phyloP scores from a whole-genome alignment of 2,329 filamentous ascomycete species.

The Ascocoryne sarcoides region DNA sequence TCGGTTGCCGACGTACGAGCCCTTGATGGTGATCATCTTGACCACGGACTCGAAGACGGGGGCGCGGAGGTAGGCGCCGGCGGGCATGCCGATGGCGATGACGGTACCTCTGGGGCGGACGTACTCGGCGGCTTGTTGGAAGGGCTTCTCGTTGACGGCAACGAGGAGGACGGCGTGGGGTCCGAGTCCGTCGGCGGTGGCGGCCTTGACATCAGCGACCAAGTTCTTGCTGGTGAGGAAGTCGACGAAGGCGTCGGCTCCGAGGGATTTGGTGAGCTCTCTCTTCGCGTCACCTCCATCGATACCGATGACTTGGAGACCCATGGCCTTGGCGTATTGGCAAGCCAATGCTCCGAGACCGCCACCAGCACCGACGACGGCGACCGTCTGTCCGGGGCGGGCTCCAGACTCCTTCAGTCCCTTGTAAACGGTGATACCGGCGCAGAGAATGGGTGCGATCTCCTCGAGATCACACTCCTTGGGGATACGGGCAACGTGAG shows the following conservation, averaged over 20 bases:
- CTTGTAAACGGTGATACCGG: constrained; percentile 84
- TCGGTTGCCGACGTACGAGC: constrained; percentile 88
- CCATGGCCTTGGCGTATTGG: constrained; percentile 91
- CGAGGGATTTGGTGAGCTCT: constrained; percentile 59
- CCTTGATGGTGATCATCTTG: constrained; percentile 86
- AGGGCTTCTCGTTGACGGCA: constrained; percentile 81
- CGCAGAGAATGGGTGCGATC: constrained; percentile 73
- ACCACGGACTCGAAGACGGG: constrained; percentile 86
- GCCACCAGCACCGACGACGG: constrained; percentile 79
- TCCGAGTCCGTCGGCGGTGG: constrained; percentile 71
- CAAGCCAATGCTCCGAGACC: constrained; percentile 71
- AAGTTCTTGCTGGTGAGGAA: constrained; percentile 69
- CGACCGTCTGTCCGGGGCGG: constrained; percentile 66
- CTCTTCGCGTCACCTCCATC: constrained; percentile 78
- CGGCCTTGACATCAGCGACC: constrained; percentile 74
- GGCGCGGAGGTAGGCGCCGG: constrained; percentile 68
- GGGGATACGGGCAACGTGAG: constrained; percentile 74
- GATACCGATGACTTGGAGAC: constrained; percentile 69
- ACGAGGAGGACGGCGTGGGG: constrained; percentile 83
- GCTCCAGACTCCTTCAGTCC: constrained; percentile 78
- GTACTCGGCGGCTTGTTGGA: constrained; percentile 87
- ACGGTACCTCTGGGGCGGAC: constrained; percentile 75
- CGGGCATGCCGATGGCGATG: constrained; percentile 82
- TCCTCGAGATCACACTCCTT: constrained; percentile 68
- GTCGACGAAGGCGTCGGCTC: constrained; percentile 69